Conservation (phyloP, 176 grass and related monocot species). For the Lolium rigidum region DNA sequence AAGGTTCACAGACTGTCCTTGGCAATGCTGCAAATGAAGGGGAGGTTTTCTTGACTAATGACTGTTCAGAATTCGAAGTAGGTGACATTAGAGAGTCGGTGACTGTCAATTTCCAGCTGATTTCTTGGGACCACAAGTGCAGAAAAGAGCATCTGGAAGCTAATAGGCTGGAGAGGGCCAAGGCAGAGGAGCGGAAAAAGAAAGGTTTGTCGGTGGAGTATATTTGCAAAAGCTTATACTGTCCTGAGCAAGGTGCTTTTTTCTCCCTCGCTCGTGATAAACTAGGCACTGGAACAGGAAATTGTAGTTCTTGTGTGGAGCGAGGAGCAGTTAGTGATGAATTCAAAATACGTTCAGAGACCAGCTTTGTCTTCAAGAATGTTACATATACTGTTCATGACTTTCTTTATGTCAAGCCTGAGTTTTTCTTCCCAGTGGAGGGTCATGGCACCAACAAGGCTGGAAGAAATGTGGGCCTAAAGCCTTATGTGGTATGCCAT, state of each 20-base stretch:
- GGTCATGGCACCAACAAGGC: conserved; percentile 60
- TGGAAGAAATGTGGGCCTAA: conserved; percentile 82
- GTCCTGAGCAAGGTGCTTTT: conserved; percentile 70
- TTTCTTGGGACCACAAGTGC: conserved; percentile 51
- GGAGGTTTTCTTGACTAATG: conserved; percentile 68
- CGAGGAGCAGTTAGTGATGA: conserved; percentile 40
- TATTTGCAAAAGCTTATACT: conserved; percentile 74
- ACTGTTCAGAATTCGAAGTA: conserved; percentile 71
- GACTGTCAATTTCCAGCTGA: conserved; percentile 52
- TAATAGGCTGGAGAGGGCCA: conserved; percentile 49
- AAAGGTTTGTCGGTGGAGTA: conserved; percentile 63
- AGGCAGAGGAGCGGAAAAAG: conserved; percentile 63
- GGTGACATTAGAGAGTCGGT: conserved; percentile 56
- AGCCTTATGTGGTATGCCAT: conserved; percentile 68
- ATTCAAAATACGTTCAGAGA: conserved; percentile 57
- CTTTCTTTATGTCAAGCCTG: conserved; percentile 68
- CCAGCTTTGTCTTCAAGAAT: conserved; percentile 62
- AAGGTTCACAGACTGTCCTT: conserved; percentile 65
- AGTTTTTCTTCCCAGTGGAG: conserved; percentile 59
- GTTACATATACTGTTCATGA: conserved; percentile 62
- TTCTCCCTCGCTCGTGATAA: conserved; percentile 57
- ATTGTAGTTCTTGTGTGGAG: conserved; percentile 62
- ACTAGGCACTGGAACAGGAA: conserved; percentile 67
- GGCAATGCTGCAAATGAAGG: conserved; percentile 82
- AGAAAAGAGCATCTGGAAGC: conserved; percentile 61